Conservation (phyloP, 306 rosid species). For the Erythrophleum fordii region DNA sequence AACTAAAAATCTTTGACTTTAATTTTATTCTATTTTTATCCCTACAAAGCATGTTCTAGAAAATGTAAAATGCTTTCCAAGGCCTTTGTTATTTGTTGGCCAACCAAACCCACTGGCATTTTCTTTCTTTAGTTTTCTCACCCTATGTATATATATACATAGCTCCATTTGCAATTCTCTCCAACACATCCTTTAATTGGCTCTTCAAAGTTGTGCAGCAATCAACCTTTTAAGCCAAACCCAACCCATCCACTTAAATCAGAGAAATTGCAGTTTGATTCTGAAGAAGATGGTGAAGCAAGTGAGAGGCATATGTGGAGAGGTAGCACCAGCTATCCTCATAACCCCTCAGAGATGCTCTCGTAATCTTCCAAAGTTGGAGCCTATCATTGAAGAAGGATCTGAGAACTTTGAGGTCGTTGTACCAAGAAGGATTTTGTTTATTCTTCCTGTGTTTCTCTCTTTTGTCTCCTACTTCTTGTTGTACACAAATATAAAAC, state of each 20-base stretch:
- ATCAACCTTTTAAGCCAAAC: not conserved
- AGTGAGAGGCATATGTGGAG: constrained; percentile 44
- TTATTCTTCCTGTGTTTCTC: constrained; percentile 56
- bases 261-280: not conserved
- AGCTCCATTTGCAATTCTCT: not conserved
- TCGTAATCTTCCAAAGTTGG: constrained; percentile 51
- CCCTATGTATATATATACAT: constrained; percentile 3
- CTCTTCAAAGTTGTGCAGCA: not conserved
- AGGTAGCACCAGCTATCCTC: constrained; percentile 62
- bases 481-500: constrained; percentile 40
- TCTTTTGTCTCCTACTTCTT: constrained; percentile 57
- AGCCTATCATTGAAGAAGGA: constrained; percentile 71
- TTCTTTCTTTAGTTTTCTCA: constrained; percentile 2
- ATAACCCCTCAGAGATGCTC: constrained; percentile 38
- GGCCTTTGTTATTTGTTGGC: not conserved
- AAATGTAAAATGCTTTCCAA: not conserved
- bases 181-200: not conserved
- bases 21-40: not conserved
- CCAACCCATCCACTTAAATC: not conserved
- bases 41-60: not conserved
- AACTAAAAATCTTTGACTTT: not conserved
- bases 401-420: not conserved
- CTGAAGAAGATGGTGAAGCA: constrained; percentile 50
- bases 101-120: not conserved
- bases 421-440: constrained; percentile 51